A percentile compares a stretch with the other conserved stretches of the same genome.
Evolutionary conservation across 805 yeast species (phyloP).

Genomic region (Barnettozyma siamensis): DNA sequence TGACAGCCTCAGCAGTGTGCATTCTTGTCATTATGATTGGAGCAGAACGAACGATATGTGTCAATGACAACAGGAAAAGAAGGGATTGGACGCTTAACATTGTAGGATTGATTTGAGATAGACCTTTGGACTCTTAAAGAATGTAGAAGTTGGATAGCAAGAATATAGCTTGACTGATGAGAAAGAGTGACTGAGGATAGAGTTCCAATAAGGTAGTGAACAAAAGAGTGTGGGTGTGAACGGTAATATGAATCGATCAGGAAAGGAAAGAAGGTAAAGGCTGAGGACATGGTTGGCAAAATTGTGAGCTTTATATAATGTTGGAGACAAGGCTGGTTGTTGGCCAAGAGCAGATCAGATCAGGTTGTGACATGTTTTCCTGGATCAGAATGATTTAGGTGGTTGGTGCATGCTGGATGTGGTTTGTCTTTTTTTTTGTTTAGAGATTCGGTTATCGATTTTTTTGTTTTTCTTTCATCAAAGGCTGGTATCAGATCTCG

Average conservation of each 20-base stretch:
- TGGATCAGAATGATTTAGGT: not conserved
- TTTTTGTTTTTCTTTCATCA: no score
- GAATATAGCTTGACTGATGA: not conserved
- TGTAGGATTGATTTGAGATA: not conserved
- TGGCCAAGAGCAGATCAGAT: no score
- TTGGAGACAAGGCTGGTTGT: not conserved
- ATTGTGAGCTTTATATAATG: no score
- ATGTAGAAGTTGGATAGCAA: conserved; percentile 1
- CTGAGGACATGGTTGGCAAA: no score
- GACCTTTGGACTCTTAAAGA: conserved; percentile 6
- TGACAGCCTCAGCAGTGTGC: conserved; percentile 52
- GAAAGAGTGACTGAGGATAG: not conserved
- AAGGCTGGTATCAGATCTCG: not conserved
- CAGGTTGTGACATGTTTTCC: no score
- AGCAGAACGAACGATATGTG: conserved; percentile 28
- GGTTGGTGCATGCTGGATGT: not conserved
- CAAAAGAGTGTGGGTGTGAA: not conserved
- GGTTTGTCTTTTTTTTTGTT: no score
- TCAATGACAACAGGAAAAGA: conserved; percentile 11
- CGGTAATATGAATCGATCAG: not conserved
- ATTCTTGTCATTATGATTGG: conserved; percentile 43
- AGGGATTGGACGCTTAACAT: conserved; percentile 8
- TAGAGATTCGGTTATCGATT: no score
- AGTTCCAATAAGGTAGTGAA: conserved; percentile 1
- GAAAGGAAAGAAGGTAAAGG: not conserved